Conservation (phyloP, 83 land plant species). For the Picea abies region DNA sequence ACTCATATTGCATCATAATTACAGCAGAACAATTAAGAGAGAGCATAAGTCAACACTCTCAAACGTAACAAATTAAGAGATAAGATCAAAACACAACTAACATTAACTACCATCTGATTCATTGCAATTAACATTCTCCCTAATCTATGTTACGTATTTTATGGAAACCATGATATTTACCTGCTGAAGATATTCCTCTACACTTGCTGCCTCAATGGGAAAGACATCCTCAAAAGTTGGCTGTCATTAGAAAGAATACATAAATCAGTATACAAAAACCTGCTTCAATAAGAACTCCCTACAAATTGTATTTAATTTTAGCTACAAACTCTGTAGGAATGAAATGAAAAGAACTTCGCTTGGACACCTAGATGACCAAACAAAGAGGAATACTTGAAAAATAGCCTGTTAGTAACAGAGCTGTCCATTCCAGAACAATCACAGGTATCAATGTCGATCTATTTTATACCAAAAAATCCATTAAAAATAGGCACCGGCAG, state of each 20-base stretch:
- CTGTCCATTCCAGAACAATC: neutral
- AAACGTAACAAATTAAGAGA: neutral
- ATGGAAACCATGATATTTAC: conserved; percentile 29
- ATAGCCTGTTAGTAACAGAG: neutral
- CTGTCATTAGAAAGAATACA: conserved; percentile 33
- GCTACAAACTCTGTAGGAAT: neutral
- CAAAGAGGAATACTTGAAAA: neutral
- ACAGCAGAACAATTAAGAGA: neutral
- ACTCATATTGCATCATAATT: neutral
- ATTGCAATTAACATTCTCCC: neutral
- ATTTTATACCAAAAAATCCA: neutral
- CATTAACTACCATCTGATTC: neutral
- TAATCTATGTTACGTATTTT: neutral
- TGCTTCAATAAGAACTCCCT: neutral
- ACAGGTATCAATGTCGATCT: neutral
- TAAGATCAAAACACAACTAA: neutral
- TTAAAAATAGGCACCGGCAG: neutral
- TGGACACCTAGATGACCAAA: neutral
- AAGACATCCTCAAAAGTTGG: conserved; percentile 97
- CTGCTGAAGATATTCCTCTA: conserved; percentile 98
- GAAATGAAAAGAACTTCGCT: neutral
- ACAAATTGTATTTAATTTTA: neutral
- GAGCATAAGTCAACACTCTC: neutral
- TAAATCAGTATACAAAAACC: conserved; percentile 17
- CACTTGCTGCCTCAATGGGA: conserved; percentile 92